phyloP scores from a whole-genome alignment of 257 asterid genomes.

The Coffea eugenioides region DNA sequence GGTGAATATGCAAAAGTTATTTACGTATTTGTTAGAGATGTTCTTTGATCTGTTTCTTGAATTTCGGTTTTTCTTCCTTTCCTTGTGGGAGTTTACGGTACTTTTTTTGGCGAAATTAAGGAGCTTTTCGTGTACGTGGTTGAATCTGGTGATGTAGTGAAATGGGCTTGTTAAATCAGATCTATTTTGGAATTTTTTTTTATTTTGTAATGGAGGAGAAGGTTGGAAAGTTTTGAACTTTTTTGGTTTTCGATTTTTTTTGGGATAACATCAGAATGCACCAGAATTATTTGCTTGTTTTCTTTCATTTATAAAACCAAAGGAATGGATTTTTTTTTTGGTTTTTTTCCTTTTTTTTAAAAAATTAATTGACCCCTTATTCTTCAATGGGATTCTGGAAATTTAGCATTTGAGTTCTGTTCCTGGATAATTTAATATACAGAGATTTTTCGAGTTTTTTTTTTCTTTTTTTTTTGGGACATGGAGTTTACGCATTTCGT shows the following conservation, averaged over 20 bases:
- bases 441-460: not conserved
- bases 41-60: not conserved
- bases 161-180: constrained; percentile 1
- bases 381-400: not conserved
- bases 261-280: not conserved
- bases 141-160: not conserved
- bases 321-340: not conserved
- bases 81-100: not conserved
- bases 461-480: too few relatives aligned
- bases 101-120: not conserved
- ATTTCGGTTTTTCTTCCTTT: not conserved
- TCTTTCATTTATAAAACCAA: not conserved
- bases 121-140: not conserved
- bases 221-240: not conserved
- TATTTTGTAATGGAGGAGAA: too few relatives aligned
- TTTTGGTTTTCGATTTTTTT: not conserved
- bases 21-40: not conserved
- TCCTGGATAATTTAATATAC: not conserved
- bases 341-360: not conserved
- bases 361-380: not conserved
- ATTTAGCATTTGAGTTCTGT: not conserved
- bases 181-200: not conserved
- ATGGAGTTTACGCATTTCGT: not conserved
- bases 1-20: constrained; percentile 26
- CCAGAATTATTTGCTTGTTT: not conserved